Evolutionary conservation across 805 yeast species (phyloP).

Genomic region (Millerago galiae): DNA sequence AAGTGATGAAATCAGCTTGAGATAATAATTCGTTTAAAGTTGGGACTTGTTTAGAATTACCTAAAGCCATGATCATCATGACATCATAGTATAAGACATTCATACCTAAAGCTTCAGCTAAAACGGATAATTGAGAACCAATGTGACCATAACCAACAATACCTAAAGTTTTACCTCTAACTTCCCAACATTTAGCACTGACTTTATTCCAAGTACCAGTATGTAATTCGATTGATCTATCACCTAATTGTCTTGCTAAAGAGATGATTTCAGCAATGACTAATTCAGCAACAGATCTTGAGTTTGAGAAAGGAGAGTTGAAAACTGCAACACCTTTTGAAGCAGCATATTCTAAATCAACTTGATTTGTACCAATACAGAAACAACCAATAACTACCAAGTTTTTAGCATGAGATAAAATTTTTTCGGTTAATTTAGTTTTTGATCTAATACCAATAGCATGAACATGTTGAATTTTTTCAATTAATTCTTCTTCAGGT

Average conservation of each 20-base stretch:
- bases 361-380: constrained; percentile 99
- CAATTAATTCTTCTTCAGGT: constrained; percentile 89
- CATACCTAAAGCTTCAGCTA: constrained; percentile 98
- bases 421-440: constrained; percentile 77
- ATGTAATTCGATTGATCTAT: constrained; percentile 92
- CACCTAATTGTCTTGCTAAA: constrained; percentile 94
- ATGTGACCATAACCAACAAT: constrained; percentile 98
- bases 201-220: constrained; percentile 98
- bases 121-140: constrained; percentile 92
- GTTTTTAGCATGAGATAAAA: constrained; percentile 81
- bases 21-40: constrained; percentile 77
- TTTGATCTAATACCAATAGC: constrained; percentile 98
- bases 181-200: constrained; percentile 93
- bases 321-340: constrained; percentile 91
- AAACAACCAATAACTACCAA: constrained; percentile 91
- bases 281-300: constrained; percentile 96
- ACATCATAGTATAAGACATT: constrained; percentile 91
- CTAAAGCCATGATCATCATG: constrained; percentile 88
- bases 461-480: constrained; percentile 87
- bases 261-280: constrained; percentile 93
- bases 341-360: constrained; percentile 88
- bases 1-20: constrained; percentile 80
- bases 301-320: constrained; percentile 97
- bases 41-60: constrained; percentile 90
- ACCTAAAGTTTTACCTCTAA: constrained; percentile 96